Evolutionary conservation across 2,329 filamentous ascomycete species (phyloP).

Genomic region (Diaporthe capsici): DNA sequence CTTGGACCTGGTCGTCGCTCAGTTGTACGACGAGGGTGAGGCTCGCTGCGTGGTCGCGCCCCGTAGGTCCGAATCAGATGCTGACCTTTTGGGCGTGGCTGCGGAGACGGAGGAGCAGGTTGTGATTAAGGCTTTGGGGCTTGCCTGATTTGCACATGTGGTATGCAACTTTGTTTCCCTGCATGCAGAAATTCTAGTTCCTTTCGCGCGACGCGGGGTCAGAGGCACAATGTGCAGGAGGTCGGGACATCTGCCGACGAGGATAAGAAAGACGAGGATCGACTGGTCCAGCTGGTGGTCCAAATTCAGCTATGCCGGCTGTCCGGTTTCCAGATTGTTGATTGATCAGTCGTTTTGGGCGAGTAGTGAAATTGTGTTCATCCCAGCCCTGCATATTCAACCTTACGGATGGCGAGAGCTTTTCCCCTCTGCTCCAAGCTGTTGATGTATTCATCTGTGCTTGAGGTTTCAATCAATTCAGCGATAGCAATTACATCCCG

Average conservation of each 20-base stretch:
- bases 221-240: neutral
- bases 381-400: neutral
- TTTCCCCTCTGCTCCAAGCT: neutral
- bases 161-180: no score
- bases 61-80: slow-evolving; percentile 46
- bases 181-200: neutral
- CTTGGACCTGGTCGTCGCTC: slow-evolving; percentile 49
- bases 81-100: slow-evolving; percentile 46
- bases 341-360: neutral
- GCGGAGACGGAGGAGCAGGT: slow-evolving; percentile 48
- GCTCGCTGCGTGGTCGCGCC: slow-evolving; percentile 47
- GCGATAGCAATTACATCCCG: neutral
- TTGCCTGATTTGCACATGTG: neutral
- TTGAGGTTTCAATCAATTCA: neutral
- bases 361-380: neutral
- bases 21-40: slow-evolving; percentile 49
- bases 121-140: slow-evolving; percentile 45
- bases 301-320: neutral
- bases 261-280: neutral
- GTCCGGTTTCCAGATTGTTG: neutral
- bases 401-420: no score
- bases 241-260: slow-evolving; percentile 24
- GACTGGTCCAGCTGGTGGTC: neutral
- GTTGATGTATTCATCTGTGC: neutral
- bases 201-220: slow-evolving; percentile 5